A percentile compares a stretch with the other conserved stretches of the same genome.
Evolutionary conservation across 2,329 filamentous ascomycete species (phyloP).

Genomic region (Ceratocystis destructans): DNA sequence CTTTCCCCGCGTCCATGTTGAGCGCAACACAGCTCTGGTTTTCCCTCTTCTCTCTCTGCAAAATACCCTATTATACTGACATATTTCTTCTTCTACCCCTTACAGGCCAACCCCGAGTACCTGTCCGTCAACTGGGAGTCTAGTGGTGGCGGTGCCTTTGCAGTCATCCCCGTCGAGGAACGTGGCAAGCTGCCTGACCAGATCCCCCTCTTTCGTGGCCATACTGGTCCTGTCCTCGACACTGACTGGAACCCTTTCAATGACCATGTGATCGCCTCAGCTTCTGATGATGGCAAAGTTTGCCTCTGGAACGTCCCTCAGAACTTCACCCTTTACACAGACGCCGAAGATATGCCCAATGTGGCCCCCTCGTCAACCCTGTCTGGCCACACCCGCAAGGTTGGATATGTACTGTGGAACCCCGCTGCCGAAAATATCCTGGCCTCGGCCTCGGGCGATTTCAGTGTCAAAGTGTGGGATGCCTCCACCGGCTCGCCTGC

Average conservation of each 20-base stretch:
- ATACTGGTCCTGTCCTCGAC: conserved; percentile 89
- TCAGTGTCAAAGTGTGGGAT: conserved; percentile 93
- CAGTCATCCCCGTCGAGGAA: conserved; percentile 83
- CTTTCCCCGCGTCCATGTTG: background rate
- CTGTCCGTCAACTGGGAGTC: conserved; percentile 98
- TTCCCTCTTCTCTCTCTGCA: background rate
- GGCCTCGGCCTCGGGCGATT: conserved; percentile 87
- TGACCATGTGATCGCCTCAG: conserved; percentile 81
- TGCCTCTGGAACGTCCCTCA: conserved; percentile 93
- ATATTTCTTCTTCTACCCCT: conserved; percentile 2
- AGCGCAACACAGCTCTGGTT: background rate
- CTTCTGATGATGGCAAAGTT: conserved; percentile 92
- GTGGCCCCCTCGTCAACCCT: conserved; percentile 71
- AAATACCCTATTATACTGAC: conserved; percentile 1
- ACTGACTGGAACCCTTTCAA: conserved; percentile 99
- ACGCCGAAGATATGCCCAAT: conserved; percentile 71
- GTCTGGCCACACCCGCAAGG: conserved; percentile 84
- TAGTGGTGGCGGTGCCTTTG: conserved; percentile 89
- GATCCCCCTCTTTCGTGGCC: conserved; percentile 87
- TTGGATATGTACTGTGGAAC: conserved; percentile 96
- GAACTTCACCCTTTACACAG: conserved; percentile 69
- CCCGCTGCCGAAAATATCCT: conserved; percentile 90
- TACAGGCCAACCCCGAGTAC: conserved; percentile 84
- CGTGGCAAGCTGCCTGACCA: conserved; percentile 81
- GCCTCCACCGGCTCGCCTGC: conserved; percentile 62